phyloP scores from a whole-genome alignment of 352 stramenopile genomes.

The Globisporangium ultimum region DNA sequence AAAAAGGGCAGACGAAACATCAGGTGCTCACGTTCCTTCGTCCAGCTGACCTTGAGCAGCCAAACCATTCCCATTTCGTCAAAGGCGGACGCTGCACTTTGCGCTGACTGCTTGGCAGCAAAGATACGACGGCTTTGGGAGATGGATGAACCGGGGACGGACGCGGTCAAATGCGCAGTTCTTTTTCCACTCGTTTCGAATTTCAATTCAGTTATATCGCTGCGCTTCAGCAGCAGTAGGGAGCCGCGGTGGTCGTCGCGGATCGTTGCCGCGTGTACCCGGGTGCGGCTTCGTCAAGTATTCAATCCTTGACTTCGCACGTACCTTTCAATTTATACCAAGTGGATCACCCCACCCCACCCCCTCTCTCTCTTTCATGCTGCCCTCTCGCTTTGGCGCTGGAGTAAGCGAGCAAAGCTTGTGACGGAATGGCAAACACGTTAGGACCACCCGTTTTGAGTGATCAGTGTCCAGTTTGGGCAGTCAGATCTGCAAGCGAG shows the following conservation, averaged over 20 bases:
- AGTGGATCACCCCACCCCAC: too few species aligned
- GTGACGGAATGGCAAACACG: neutral
- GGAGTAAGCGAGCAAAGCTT: neutral
- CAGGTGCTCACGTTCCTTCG: neutral
- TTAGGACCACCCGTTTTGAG: neutral
- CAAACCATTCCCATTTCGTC: neutral
- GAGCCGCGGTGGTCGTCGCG: neutral
- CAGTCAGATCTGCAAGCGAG: neutral
- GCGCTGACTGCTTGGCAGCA: neutral
- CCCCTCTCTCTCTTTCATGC: neutral
- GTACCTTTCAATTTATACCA: neutral
- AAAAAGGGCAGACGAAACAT: neutral
- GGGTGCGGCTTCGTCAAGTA: neutral
- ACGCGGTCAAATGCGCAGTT: neutral
- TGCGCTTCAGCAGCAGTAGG: neutral
- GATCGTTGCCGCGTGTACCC: neutral
- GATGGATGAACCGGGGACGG: neutral
- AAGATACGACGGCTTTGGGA: neutral
- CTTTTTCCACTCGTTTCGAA: constrained; percentile 2
- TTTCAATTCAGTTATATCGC: constrained; percentile 9
- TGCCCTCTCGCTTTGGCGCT: neutral
- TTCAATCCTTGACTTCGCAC: neutral
- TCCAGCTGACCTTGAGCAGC: neutral
- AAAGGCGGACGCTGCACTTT: neutral
- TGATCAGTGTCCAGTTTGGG: neutral